These are phyloP conservation scores for Hyaloscypha variabilis DNA, from an alignment of 495 filamentous ascomycete species.

Conservation along the genomic window DNA sequence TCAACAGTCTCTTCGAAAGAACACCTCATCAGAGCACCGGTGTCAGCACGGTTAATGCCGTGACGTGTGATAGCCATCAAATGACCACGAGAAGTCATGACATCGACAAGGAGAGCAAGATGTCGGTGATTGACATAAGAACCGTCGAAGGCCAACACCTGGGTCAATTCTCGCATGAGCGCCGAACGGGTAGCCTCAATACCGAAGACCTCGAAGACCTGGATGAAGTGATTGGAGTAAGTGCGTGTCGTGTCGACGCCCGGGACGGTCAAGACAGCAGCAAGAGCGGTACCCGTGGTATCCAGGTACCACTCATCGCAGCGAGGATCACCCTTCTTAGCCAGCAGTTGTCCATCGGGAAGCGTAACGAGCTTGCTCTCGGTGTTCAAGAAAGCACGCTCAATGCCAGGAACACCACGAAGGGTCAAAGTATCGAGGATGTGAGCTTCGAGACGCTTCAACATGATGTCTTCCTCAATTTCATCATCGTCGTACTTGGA, in stretches of 20 bases:
- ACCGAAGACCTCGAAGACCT: constrained; percentile 90
- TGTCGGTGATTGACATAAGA: constrained; percentile 99
- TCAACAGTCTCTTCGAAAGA: constrained; percentile 99
- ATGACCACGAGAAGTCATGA: constrained; percentile 94
- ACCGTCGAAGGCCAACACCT: constrained; percentile 94
- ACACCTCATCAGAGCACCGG: constrained; percentile 97
- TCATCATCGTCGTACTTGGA: constrained; percentile 78
- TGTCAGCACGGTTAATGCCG: constrained; percentile 97
- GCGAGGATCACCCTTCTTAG: constrained; percentile 65
- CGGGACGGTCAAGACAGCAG: constrained; percentile 78
- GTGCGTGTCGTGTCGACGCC: constrained; percentile 91
- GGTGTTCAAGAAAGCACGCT: constrained; percentile 89
- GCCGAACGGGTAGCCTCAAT: constrained; percentile 91
- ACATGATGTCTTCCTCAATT: constrained; percentile 83
- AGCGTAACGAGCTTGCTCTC: constrained; percentile 63
- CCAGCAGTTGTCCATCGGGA: constrained; percentile 69
- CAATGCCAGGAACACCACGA: constrained; percentile 85
- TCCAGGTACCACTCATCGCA: constrained; percentile 96
- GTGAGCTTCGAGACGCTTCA: constrained; percentile 88
- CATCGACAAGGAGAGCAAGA: constrained; percentile 92
- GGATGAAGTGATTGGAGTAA: constrained; percentile 92
- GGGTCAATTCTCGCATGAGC: constrained; percentile 82
- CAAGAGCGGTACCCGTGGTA: constrained; percentile 85
- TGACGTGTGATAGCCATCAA: constrained; percentile 96
- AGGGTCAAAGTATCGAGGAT: constrained; percentile 88